These are phyloP conservation scores for Apodospora peruviana DNA, from an alignment of 495 filamentous ascomycete genomes.

Conservation along the genomic window DNA sequence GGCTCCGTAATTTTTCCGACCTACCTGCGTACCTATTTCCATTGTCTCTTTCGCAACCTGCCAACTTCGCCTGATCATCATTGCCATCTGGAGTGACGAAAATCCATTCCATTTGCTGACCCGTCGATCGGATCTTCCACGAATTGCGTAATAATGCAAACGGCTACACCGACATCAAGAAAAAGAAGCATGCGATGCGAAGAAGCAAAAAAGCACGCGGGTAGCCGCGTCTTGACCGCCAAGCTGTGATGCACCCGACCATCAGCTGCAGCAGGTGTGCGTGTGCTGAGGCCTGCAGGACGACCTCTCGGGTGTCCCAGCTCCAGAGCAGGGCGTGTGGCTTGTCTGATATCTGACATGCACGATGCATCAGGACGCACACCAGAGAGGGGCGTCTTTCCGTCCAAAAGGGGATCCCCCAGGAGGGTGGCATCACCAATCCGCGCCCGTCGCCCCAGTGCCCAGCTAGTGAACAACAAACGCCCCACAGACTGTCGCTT, in stretches of 20 bases:
- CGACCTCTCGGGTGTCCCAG: conserved; percentile 7
- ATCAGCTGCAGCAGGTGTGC: conserved; percentile 1
- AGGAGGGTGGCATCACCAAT: conserved; percentile 11
- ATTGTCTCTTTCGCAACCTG: too few relatives aligned
- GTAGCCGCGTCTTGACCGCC: conserved; percentile 15
- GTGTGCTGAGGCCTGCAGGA: conserved; percentile 5
- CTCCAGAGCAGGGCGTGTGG: conserved; percentile 15
- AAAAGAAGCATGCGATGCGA: background rate
- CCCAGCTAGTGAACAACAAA: conserved; percentile 18
- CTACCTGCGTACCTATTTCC: too few relatives aligned
- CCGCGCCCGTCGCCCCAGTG: too few relatives aligned
- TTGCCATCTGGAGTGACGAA: too few relatives aligned
- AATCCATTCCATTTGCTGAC: too few relatives aligned
- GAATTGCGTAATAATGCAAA: background rate
- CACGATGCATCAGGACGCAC: too few relatives aligned
- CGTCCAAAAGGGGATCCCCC: background rate
- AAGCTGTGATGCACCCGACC: conserved; percentile 7
- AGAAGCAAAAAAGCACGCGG: conserved; percentile 6
- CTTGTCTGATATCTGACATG: conserved; percentile 5
- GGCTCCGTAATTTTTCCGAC: too few relatives aligned
- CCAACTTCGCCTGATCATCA: too few relatives aligned
- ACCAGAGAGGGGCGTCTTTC: background rate
- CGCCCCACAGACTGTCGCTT: conserved; percentile 4
- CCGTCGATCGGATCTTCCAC: too few relatives aligned
- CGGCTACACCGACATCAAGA: background rate